Conservation (phyloP, 345 rosid genomes). For the Linum lewisii region DNA sequence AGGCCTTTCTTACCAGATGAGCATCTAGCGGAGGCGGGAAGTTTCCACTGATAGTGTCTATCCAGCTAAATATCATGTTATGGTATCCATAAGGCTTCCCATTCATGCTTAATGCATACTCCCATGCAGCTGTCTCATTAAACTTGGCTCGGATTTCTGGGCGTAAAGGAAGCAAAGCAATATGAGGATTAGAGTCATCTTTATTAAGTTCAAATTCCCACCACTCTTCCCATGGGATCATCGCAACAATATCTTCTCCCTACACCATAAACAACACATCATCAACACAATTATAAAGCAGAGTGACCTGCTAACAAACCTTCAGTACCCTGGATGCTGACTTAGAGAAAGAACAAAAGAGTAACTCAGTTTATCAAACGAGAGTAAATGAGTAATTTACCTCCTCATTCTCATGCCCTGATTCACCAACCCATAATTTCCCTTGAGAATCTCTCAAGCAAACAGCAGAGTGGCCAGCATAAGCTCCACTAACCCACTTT, state of each 20-base stretch:
- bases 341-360: too few relatives aligned
- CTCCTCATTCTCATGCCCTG: constrained; percentile 91
- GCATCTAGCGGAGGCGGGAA: constrained; percentile 97
- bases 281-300: too few relatives aligned
- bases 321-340: not conserved
- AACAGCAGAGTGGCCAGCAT: constrained; percentile 93
- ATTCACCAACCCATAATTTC: constrained; percentile 93
- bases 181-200: constrained; percentile 88
- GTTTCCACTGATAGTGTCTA: constrained; percentile 72
- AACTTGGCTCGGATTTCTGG: constrained; percentile 79
- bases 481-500: constrained; percentile 99
- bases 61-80: constrained; percentile 99
- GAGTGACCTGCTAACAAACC: too few relatives aligned
- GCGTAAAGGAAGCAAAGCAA: constrained; percentile 86
- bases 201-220: constrained; percentile 91
- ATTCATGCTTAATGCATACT: constrained; percentile 81
- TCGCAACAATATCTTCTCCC: constrained; percentile 85
- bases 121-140: constrained; percentile 95
- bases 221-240: constrained; percentile 98
- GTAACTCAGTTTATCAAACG: not conserved
- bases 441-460: constrained; percentile 87
- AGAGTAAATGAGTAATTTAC: constrained; percentile 20
- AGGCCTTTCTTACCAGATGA: constrained; percentile 48
- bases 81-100: constrained; percentile 93
- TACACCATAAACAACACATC: constrained; percentile 16